Evolutionary conservation across 78 protist genomes (phyloP).

Genomic region (Chrysochromulina parva): DNA sequence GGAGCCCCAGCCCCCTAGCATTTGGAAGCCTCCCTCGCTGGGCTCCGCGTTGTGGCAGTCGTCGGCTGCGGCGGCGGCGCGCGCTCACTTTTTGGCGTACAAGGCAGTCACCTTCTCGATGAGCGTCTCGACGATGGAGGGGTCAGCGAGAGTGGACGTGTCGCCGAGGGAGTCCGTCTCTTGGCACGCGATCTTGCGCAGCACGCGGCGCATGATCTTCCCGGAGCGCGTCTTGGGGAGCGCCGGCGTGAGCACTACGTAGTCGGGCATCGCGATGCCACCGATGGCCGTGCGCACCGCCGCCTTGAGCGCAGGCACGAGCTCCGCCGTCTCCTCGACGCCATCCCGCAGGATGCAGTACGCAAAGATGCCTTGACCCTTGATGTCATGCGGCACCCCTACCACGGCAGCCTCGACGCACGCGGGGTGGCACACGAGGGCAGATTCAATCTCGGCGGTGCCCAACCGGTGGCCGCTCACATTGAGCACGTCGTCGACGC

Average conservation of each 20-base stretch:
- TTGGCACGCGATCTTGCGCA: conserved; percentile 81
- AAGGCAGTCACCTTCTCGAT: conserved; percentile 43
- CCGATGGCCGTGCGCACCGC: conserved; percentile 75
- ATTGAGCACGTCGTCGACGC: conserved; percentile 89
- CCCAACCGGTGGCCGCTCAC: conserved; percentile 96
- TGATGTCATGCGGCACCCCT: conserved; percentile 4
- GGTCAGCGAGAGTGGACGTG: conserved; percentile 81
- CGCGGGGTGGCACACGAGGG: conserved; percentile 30
- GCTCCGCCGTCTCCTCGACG: not conserved
- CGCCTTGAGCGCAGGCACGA: not conserved
- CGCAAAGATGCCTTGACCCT: conserved; percentile 39
- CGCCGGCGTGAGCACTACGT: conserved; percentile 59
- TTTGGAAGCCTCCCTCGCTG: too few species aligned
- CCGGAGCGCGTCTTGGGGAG: conserved; percentile 88
- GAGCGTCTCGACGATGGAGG: conserved; percentile 58
- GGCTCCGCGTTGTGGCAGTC: too few species aligned
- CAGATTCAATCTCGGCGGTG: conserved; percentile 81
- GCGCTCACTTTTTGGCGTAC: too few species aligned
- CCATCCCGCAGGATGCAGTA: not conserved
- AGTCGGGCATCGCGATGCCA: conserved; percentile 70
- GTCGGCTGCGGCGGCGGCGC: too few species aligned
- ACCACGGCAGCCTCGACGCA: conserved; percentile 38
- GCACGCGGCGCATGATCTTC: conserved; percentile 86
- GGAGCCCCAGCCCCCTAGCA: too few species aligned
- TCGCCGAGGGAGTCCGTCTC: conserved; percentile 67